Evolutionary conservation across 176 grass and related monocot genomes (phyloP), one percentile per base, ranked within the genome.

Genomic region (Saccharum spontaneum): DNA sequence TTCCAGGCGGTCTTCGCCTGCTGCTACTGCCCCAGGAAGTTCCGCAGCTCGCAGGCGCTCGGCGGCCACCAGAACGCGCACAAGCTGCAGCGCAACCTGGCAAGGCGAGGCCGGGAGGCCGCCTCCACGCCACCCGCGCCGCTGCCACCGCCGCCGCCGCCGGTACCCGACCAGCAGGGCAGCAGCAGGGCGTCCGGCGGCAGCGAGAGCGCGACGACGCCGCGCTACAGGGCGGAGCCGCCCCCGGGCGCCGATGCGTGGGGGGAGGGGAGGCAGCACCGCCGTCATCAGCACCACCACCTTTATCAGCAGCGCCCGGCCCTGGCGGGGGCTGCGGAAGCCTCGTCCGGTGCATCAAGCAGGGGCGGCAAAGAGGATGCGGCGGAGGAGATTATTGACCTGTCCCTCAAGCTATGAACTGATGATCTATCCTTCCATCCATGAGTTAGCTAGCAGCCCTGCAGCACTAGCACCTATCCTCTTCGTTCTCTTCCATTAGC

Each of bases 51-150:
- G 59, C 87, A 92, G 72, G 90, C 87, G 54, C 90, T 92, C 37
- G 90, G 90, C 36, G 90, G 90, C n/a, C 90, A 92, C 80, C 90
- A 92, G 87, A 92, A 92, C 77, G 87, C 90, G 50, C 90, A 92
- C 87, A 92, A 89, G 72, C 70, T 87, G 62, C 88, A 93, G 81
- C 87, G 88, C 81, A 90, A 89, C 85, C 87, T 87, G 7, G 91
- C 88, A 7, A 90, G 88, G 85, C 70, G 88, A 24, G 77, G 80
- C 77, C 39, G 66, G 71, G 91, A 93, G 54, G 77, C 73, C 52
- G 22, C 40, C 39, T 69, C 85, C 1, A 24, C 71, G 60, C 44
- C 83, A 3, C 22, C 54, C 26, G 31, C 76, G 18, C 33, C 69
- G 0, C 23, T 60, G 6, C 9, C 31, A 13, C 79, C 80, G 23